A percentile compares a stretch with the other conserved stretches of the same genome.
Evolutionary conservation across 2,329 filamentous ascomycete genomes (phyloP).

Genomic region (Trichoderma gracile): DNA sequence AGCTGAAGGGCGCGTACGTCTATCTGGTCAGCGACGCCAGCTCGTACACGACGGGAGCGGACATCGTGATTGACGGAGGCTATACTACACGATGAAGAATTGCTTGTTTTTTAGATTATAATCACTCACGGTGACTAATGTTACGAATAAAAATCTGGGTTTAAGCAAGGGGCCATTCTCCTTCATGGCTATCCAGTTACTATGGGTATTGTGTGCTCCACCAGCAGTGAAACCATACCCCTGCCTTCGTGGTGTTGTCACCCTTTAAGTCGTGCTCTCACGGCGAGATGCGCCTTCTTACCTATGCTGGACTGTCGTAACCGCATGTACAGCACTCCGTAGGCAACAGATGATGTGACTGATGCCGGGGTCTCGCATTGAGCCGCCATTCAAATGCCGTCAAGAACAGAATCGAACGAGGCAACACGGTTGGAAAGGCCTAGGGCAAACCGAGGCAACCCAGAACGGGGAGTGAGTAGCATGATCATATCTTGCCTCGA

Average conservation of each 20-base stretch:
- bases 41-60: slow-evolving; percentile 71
- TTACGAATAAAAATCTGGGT: neutral
- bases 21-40: slow-evolving; percentile 75
- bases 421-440: neutral
- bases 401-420: neutral
- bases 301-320: neutral
- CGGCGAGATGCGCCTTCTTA: neutral
- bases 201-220: neutral
- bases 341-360: neutral
- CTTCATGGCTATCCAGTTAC: no score
- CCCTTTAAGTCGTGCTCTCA: neutral
- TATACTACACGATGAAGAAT: slow-evolving; percentile 51
- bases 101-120: neutral
- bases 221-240: neutral
- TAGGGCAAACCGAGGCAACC: neutral
- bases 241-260: neutral
- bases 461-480: neutral
- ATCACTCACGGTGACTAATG: no score
- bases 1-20: slow-evolving; percentile 76
- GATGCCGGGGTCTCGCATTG: slow-evolving; percentile 9
- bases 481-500: neutral
- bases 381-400: slow-evolving; percentile 8
- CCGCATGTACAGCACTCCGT: neutral
- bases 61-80: slow-evolving; percentile 72
- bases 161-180: neutral